A percentile compares a stretch with the other conserved stretches of the same genome.
Evolutionary conservation across 1,139 yeast species (phyloP).

Genomic region (Waltiozyma sp.): DNA sequence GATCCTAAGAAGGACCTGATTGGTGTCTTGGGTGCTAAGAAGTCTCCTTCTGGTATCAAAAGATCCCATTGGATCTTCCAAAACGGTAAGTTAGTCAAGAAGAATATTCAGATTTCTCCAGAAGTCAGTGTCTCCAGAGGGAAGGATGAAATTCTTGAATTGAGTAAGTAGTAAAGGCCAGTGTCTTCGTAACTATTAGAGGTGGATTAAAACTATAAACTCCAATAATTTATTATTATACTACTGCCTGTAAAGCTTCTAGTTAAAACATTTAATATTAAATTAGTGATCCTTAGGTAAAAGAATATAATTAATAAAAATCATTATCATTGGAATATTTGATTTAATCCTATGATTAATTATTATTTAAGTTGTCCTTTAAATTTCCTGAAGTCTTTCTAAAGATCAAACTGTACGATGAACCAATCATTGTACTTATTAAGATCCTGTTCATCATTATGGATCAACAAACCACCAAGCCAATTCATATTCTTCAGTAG

Average conservation of each 20-base stretch:
- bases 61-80: constrained; percentile 87
- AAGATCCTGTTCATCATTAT: constrained; percentile 11
- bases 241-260: too few species aligned
- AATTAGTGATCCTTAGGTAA: too few species aligned
- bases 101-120: constrained; percentile 65
- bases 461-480: constrained; percentile 16
- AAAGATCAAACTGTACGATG: constrained; percentile 19
- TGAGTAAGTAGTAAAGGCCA: constrained; percentile 15
- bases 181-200: too few species aligned
- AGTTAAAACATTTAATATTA: too few species aligned
- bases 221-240: too few species aligned
- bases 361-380: too few species aligned
- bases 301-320: too few species aligned
- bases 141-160: constrained; percentile 35
- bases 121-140: constrained; percentile 63
- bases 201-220: too few species aligned
- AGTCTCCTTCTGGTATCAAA: constrained; percentile 53
- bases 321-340: too few species aligned
- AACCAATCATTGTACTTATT: constrained; percentile 18
- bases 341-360: too few species aligned
- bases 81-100: constrained; percentile 60
- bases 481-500: constrained; percentile 17
- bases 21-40: constrained; percentile 72
- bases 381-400: background rate
- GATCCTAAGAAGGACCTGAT: constrained; percentile 68